These are phyloP conservation scores for Ceratocystis destructans DNA, from an alignment of 2,329 filamentous ascomycete genomes.

Conservation along the genomic window DNA sequence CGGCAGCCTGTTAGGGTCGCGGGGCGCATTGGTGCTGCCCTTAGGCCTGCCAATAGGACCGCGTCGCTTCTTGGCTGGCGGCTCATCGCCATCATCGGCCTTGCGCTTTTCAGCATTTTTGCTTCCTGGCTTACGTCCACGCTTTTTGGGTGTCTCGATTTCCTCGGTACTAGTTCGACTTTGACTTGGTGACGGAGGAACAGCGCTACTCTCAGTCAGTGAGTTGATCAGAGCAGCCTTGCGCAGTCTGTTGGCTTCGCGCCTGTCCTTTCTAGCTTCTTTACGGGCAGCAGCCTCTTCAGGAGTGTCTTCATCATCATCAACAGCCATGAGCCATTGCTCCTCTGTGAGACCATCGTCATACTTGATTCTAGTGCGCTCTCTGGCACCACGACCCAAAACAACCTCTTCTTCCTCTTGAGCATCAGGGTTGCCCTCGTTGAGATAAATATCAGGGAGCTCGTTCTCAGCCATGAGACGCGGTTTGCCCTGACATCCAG, in stretches of 20 bases:
- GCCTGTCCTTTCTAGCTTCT: slow-evolving; percentile 67
- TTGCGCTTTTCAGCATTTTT: slow-evolving; percentile 72
- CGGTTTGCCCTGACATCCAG: slow-evolving; percentile 49
- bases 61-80: slow-evolving; percentile 64
- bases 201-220: slow-evolving; percentile 21
- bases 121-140: slow-evolving; percentile 63
- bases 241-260: slow-evolving; percentile 62
- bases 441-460: slow-evolving; percentile 84
- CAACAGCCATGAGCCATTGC: slow-evolving; percentile 96
- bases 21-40: slow-evolving; percentile 30
- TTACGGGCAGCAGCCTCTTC: slow-evolving; percentile 88
- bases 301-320: slow-evolving; percentile 87
- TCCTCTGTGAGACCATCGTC: slow-evolving; percentile 97
- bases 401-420: slow-evolving; percentile 66
- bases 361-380: slow-evolving; percentile 86
- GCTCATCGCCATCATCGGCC: slow-evolving; percentile 62
- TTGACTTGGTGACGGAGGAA: slow-evolving; percentile 55
- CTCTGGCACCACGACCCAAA: slow-evolving; percentile 78
- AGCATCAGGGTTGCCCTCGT: slow-evolving; percentile 65
- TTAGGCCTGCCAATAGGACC: slow-evolving; percentile 59
- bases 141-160: slow-evolving; percentile 53
- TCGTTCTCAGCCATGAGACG: slow-evolving; percentile 80
- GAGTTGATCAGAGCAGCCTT: slow-evolving; percentile 27
- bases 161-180: slow-evolving; percentile 78
- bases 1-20: slow-evolving; percentile 37